Percentiles rank a stretch among this genome's conserved stretches.
phyloP scores from a whole-genome alignment of 1,284 basidiomycete species.

The Ceratobasidium sp. region DNA sequence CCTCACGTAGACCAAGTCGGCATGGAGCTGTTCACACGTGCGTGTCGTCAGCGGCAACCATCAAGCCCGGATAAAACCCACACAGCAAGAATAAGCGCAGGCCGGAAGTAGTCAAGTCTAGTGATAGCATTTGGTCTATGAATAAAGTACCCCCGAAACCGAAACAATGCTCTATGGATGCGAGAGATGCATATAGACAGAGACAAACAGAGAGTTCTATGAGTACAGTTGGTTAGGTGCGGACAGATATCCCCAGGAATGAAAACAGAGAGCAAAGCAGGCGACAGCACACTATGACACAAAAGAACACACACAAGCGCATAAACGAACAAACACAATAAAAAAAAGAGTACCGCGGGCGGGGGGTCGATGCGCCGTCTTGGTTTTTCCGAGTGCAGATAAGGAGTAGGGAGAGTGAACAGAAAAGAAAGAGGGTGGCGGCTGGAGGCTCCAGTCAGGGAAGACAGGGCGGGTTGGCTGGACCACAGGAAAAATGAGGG shows the following conservation, averaged over 20 bases:
- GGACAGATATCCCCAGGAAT: background rate
- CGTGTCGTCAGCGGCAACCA: background rate
- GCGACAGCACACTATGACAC: background rate
- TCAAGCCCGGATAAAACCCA: background rate
- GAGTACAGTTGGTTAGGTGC: constrained; percentile 19
- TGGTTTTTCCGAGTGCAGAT: background rate
- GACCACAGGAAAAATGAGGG: background rate
- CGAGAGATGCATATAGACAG: background rate
- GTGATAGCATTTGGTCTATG: constrained; percentile 4
- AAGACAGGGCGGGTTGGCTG: background rate
- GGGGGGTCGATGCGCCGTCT: background rate
- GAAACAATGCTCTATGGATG: constrained; percentile 12
- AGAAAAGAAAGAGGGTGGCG: background rate
- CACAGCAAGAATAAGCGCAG: background rate
- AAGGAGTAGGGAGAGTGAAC: background rate
- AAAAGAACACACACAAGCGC: background rate
- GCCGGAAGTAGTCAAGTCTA: constrained; percentile 5
- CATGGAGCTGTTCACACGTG: background rate
- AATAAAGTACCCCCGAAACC: constrained; percentile 13
- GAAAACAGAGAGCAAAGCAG: background rate
- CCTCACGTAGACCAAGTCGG: background rate
- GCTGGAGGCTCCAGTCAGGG: background rate
- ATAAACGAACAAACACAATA: background rate
- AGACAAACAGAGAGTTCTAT: background rate
- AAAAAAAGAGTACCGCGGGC: background rate